These are phyloP conservation scores for Arachis monticola DNA, from an alignment of 331 rosid genomes.

Conservation along the genomic window DNA sequence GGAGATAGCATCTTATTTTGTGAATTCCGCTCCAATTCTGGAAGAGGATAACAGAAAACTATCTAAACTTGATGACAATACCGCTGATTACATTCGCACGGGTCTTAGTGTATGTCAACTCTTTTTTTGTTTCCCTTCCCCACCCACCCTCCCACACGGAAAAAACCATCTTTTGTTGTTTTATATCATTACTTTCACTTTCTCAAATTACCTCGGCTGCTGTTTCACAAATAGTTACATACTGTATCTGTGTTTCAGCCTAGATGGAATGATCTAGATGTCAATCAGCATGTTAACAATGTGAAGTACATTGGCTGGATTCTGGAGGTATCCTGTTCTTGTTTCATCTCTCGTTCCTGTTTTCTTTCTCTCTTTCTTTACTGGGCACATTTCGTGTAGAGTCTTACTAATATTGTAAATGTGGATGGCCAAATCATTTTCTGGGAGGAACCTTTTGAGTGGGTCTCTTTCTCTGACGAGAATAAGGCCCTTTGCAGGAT, in stretches of 20 bases:
- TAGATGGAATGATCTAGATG: slow-evolving; percentile 90
- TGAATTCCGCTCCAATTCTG: slow-evolving; percentile 71
- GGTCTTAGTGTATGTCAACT: slow-evolving; percentile 75
- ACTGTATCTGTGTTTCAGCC: slow-evolving; percentile 59
- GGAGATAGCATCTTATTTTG: slow-evolving; percentile 78
- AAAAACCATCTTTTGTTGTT: background rate
- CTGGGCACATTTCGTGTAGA: slow-evolving; percentile 4
- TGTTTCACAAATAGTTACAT: slow-evolving; percentile 28
- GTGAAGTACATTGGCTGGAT: slow-evolving; percentile 99
- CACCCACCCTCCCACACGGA: too few species aligned
- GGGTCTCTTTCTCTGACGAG: background rate
- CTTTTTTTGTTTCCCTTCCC: background rate
- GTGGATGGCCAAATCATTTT: slow-evolving; percentile 1
- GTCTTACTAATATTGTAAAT: slow-evolving; percentile 7
- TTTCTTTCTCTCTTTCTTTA: background rate
- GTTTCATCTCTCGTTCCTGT: background rate
- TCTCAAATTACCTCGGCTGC: background rate
- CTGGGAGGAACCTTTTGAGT: slow-evolving; percentile 13
- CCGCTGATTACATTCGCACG: slow-evolving; percentile 63
- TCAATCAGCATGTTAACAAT: slow-evolving; percentile 97
- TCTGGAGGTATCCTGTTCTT: slow-evolving; percentile 72
- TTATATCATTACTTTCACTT: slow-evolving; percentile 13
- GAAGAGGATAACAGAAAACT: slow-evolving; percentile 85
- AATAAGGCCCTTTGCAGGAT: background rate
- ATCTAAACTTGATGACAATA: slow-evolving; percentile 68